Evolutionary conservation across 208 protist genomes (phyloP).

Genomic region (Leishmania tropica): DNA sequence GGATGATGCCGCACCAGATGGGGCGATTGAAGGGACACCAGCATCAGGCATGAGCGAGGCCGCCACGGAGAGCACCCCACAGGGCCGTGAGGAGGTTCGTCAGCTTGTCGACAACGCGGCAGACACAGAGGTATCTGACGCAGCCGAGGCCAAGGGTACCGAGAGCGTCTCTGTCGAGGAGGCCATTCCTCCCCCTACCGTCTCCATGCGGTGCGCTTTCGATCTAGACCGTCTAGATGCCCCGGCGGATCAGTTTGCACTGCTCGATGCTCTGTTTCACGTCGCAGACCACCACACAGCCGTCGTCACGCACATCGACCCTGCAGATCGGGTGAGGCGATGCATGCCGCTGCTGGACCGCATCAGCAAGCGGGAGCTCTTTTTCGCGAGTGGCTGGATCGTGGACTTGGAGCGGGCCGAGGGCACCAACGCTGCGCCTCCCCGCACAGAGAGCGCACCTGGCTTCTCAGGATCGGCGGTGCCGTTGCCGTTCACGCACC

Average conservation of each 20-base stretch:
- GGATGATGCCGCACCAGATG: not conserved
- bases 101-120: not conserved
- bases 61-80: not conserved
- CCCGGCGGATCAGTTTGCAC: not conserved
- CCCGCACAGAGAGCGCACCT: not conserved
- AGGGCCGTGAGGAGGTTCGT: not conserved
- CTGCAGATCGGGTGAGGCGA: constrained; percentile 32
- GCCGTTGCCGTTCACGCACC: constrained; percentile 13
- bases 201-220: constrained; percentile 28
- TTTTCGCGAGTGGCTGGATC: constrained; percentile 47
- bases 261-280: constrained; percentile 45
- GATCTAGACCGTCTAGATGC: not conserved
- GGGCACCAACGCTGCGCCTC: not conserved
- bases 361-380: constrained; percentile 37
- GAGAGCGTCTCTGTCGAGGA: not conserved
- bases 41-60: not conserved
- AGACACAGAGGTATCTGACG: not conserved
- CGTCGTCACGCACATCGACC: constrained; percentile 39
- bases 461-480: not conserved
- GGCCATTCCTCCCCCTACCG: constrained; percentile 12
- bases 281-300: constrained; percentile 42
- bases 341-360: constrained; percentile 50
- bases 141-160: not conserved
- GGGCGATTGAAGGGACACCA: not conserved
- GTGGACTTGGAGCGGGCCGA: constrained; percentile 21